Percentiles rank a stretch among this genome's conserved stretches.
Evolutionary conservation across 495 filamentous ascomycete genomes (phyloP).

Genomic region (Penicillium flavigenum): DNA sequence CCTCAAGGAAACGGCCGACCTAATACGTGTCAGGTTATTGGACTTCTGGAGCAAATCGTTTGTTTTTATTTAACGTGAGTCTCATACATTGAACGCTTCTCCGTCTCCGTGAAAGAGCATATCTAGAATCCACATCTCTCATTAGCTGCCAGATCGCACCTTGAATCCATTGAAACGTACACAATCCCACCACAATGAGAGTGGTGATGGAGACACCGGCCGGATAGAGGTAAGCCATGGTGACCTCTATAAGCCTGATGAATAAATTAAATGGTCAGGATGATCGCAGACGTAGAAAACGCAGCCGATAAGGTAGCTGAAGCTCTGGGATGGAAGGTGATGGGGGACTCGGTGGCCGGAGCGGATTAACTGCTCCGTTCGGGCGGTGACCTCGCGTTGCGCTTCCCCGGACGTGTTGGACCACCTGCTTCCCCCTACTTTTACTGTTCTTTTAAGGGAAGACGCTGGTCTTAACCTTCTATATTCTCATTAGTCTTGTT

Average conservation of each 20-base stretch:
- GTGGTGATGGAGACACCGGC: slow-evolving; percentile 66
- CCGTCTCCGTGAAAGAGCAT: slow-evolving; percentile 97
- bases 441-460: slow-evolving; percentile 16
- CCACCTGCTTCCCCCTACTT: slow-evolving; percentile 14
- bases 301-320: slow-evolving; percentile 22
- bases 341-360: slow-evolving; percentile 33
- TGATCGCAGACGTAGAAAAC: slow-evolving; percentile 16
- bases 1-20: slow-evolving; percentile 93
- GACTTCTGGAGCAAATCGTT: not conserved
- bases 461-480: slow-evolving; percentile 5
- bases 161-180: slow-evolving; percentile 52
- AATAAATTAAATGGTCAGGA: slow-evolving; percentile 26
- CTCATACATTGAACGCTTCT: slow-evolving; percentile 90
- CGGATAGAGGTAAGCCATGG: slow-evolving; percentile 62
- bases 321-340: slow-evolving; percentile 18
- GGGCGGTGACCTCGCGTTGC: slow-evolving; percentile 23
- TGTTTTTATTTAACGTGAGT: not conserved
- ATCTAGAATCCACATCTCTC: slow-evolving; percentile 58
- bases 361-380: slow-evolving; percentile 31
- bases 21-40: slow-evolving; percentile 40
- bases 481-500: slow-evolving; percentile 2
- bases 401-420: slow-evolving; percentile 27
- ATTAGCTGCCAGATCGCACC: slow-evolving; percentile 28
- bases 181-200: slow-evolving; percentile 81
- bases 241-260: slow-evolving; percentile 34